Evolutionary conservation across 2,329 filamentous ascomycete genomes (phyloP), one percentile per base, ranked within the genome.

Genomic region (Penicillium oxalicum): DNA sequence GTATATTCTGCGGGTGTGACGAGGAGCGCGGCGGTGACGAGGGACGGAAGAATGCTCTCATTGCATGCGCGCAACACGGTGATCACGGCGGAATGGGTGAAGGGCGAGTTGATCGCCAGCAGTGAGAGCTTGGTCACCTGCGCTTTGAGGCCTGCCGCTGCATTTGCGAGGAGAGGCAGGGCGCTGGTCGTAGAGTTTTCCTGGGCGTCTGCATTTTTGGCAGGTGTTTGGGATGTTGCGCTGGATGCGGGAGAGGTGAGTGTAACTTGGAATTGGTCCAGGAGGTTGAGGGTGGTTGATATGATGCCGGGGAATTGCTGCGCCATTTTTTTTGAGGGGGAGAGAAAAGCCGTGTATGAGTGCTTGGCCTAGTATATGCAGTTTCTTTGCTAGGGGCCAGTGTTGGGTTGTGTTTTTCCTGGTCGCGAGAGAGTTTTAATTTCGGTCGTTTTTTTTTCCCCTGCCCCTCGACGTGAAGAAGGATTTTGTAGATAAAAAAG

Each of bases 41-140:
- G 75, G 2, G 82, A 87, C 0, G 88, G 86, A 0, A 95, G 75
- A n/a, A 87, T 82, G 0, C 82, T 83, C 9, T 80, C 77, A 24
- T 84, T 77, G n/a, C 95, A 76, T 49, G 90, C 83, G 32, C 80
- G 77, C 4, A 96, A 72, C 11, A 94, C 82, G 25, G 78, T 83
- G 8, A 70, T 72, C 32, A 95, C 77, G 4, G 88, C 91, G 0
- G 84, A 83, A 0, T 88, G 83, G 0, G 90, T 93, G 58, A 95
- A 94, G 0, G 91, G 91, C 13, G 88, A 80, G 61, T 88, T 95
- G 61, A 94, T 86, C 1, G 93, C 80, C 9, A 97, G 79, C 0
- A 96, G 83, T 0, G 88, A 91, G 26, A 96, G 77, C 54, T 95
- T 95, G 5, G 90, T 95, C 1, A 84, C 81, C 64, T 96, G 89